Conservation (phyloP, 2,329 filamentous ascomycete genomes). For the Penicillium sp. region DNA sequence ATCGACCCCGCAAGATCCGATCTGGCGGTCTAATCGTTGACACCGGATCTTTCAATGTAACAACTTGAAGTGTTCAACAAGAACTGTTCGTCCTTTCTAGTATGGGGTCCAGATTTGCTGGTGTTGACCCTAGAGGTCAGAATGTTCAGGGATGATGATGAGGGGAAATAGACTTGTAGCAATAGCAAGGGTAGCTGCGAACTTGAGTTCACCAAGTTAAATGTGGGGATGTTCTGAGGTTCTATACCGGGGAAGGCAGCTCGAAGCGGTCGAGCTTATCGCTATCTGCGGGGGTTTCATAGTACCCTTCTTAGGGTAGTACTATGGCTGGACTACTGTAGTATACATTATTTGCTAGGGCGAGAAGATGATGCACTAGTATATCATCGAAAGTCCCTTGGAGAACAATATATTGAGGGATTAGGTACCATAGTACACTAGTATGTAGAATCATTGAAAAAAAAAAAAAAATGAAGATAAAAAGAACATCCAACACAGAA, state of each 20-base stretch:
- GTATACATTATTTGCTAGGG: neutral
- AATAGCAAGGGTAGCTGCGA: too few species aligned
- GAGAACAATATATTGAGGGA: neutral
- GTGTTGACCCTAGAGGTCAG: too few species aligned
- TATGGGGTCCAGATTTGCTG: too few species aligned
- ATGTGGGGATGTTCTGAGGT: too few species aligned
- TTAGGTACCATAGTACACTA: neutral
- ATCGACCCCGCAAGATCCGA: neutral
- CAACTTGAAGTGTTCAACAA: too few species aligned
- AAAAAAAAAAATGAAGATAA: neutral
- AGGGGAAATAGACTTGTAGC: too few species aligned
- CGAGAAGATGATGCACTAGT: neutral
- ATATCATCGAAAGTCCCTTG: neutral
- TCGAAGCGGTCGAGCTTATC: slow-evolving; percentile 23
- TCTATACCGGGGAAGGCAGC: slow-evolving; percentile 27
- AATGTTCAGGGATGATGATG: too few species aligned
- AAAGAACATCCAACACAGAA: neutral
- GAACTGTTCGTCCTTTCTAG: too few species aligned
- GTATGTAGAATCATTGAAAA: neutral
- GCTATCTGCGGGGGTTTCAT: slow-evolving; percentile 1
- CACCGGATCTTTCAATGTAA: too few species aligned
- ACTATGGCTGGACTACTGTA: too few species aligned
- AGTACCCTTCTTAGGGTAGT: too few species aligned
- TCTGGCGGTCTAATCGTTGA: neutral
- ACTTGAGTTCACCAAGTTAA: too few species aligned